A percentile compares a stretch with the other conserved stretches of the same genome.
Evolutionary conservation across 495 filamentous ascomycete genomes (phyloP).

Genomic region (Hypoxylon fuscum): DNA sequence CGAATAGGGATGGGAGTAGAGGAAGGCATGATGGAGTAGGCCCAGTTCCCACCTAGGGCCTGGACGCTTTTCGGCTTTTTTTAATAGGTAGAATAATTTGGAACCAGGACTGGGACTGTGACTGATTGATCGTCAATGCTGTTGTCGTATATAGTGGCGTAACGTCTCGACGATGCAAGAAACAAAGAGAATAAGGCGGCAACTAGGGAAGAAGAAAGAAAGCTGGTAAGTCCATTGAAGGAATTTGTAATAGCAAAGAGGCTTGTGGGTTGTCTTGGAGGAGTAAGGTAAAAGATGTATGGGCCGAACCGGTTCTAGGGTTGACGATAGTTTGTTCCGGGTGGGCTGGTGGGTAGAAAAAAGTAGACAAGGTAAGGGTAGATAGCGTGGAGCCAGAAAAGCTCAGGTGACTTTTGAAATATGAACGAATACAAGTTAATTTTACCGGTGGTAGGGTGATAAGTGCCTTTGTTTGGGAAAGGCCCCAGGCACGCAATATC

Average conservation of each 20-base stretch:
- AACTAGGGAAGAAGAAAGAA: constrained; percentile 22
- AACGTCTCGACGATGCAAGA: constrained; percentile 20
- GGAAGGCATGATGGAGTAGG: constrained; percentile 32
- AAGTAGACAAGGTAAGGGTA: constrained; percentile 27
- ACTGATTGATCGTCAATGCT: constrained; percentile 22
- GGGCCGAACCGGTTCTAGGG: constrained; percentile 9
- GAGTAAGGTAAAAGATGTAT: constrained; percentile 6
- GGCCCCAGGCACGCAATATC: constrained; percentile 37
- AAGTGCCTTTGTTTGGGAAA: background rate
- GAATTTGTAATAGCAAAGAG: constrained; percentile 9
- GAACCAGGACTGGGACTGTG: constrained; percentile 7
- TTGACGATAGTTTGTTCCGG: constrained; percentile 29
- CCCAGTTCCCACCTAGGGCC: constrained; percentile 14
- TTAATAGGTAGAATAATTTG: too few species aligned
- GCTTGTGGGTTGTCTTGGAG: background rate
- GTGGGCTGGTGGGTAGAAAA: constrained; percentile 30
- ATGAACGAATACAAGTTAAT: constrained; percentile 24
- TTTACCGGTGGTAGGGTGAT: constrained; percentile 31
- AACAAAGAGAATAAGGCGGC: constrained; percentile 17
- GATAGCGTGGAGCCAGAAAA: constrained; percentile 23
- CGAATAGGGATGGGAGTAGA: constrained; percentile 49
- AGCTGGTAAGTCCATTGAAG: constrained; percentile 22
- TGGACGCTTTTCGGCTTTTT: constrained; percentile 8
- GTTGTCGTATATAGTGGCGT: constrained; percentile 12
- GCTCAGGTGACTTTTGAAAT: constrained; percentile 32